A percentile compares a stretch with the other conserved stretches of the same genome.
These are phyloP conservation scores for Cerrena zonata DNA, from an alignment of 1,284 basidiomycete species.

Conservation along the genomic window DNA sequence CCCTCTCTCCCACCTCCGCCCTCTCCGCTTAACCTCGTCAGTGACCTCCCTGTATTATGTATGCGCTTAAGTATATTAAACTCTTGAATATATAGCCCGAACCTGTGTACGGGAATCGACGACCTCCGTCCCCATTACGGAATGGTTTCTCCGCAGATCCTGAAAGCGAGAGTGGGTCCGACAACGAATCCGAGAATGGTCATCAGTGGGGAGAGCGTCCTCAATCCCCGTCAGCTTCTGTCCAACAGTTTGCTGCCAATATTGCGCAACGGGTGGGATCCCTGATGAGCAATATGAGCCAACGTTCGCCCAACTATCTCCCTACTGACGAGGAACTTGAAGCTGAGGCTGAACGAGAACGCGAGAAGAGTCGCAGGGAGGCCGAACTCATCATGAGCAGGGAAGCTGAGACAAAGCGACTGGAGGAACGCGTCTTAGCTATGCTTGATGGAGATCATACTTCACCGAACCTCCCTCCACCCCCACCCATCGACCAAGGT, in stretches of 20 bases:
- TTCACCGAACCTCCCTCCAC: slow-evolving; percentile 37
- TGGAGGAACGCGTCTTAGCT: slow-evolving; percentile 67
- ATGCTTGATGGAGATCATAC: slow-evolving; percentile 48
- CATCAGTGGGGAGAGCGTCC: slow-evolving; percentile 44
- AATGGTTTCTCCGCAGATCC: slow-evolving; percentile 56
- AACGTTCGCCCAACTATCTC: slow-evolving; percentile 39
- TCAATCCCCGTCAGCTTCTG: slow-evolving; percentile 57
- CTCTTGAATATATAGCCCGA: too few species aligned
- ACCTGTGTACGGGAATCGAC: slow-evolving; percentile 31
- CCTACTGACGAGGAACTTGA: slow-evolving; percentile 72
- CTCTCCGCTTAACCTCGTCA: slow-evolving; percentile 30
- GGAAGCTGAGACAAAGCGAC: slow-evolving; percentile 62
- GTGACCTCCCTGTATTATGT: slow-evolving; percentile 16
- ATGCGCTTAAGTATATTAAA: slow-evolving; percentile 8
- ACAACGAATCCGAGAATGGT: slow-evolving; percentile 33
- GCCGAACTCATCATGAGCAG: slow-evolving; percentile 67
- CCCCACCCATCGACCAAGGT: slow-evolving; percentile 50
- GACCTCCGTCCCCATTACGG: slow-evolving; percentile 64
- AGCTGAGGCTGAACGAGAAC: slow-evolving; percentile 68
- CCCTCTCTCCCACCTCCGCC: slow-evolving; percentile 29
- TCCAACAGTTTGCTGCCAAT: slow-evolving; percentile 63
- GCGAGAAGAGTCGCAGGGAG: slow-evolving; percentile 65
- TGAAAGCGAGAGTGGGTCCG: slow-evolving; percentile 44
- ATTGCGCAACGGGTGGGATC: slow-evolving; percentile 65
- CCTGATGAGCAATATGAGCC: slow-evolving; percentile 47